phyloP scores from a whole-genome alignment of 2,329 filamentous ascomycete genomes.

The Didymella glomerata region DNA sequence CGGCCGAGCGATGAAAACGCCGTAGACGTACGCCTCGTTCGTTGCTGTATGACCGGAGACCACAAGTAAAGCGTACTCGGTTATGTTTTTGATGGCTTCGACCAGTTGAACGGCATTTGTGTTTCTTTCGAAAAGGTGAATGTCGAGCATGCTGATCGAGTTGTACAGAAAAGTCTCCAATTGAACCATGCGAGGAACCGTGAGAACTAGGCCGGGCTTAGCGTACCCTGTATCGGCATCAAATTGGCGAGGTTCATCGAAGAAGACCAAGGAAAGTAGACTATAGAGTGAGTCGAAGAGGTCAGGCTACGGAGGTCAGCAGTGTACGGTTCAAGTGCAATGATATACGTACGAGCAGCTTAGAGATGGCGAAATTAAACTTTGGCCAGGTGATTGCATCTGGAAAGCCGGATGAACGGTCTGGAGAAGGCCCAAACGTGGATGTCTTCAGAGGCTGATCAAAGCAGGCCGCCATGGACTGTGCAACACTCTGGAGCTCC shows the following conservation, averaged over 20 bases:
- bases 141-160: constrained; percentile 8
- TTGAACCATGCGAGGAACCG: constrained; percentile 11
- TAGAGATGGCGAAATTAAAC: constrained; percentile 3
- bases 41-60: constrained; percentile 1
- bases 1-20: constrained; percentile 2
- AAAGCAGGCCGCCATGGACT: background rate
- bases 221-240: constrained; percentile 6
- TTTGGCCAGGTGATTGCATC: background rate
- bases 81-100: background rate
- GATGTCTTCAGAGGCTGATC: background rate
- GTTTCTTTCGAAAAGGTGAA: background rate
- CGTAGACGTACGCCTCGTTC: background rate
- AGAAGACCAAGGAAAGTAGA: constrained; percentile 4
- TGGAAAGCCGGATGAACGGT: background rate
- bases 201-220: background rate
- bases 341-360: background rate
- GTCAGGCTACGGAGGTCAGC: constrained; percentile 7
- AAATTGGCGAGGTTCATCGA: background rate
- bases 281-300: constrained; percentile 2
- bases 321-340: background rate
- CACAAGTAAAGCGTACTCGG: background rate
- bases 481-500: background rate
- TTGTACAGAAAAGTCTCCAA: constrained; percentile 6
- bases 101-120: background rate
- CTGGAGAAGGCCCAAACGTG: background rate